Evolutionary conservation across 306 rosid species (phyloP), one percentile per base, ranked within the genome.

Genomic region (Lablab purpureus): DNA sequence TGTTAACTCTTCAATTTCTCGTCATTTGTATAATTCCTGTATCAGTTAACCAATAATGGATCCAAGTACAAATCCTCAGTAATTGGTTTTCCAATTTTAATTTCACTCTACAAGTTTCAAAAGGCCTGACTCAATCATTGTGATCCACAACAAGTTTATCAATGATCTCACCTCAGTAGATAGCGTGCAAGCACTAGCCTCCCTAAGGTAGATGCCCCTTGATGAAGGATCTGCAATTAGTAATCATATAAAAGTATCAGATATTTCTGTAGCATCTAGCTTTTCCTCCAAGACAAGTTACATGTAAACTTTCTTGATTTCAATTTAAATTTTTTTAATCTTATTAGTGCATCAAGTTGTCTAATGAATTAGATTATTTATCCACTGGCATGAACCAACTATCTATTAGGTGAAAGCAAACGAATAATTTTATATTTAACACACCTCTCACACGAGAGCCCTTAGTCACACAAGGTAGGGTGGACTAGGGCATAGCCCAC

Each of bases 181-280:
- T 69, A 91, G 90, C 60, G 11, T 88, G 74, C 91, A 93, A 85
- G 90, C 86, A 87, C 93, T 78, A 67, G 93, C 89, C 91, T 95
- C 98, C 86, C 99, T 91, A 47, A 95, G 83, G 82, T 95, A 95
- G 86, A 95, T 95, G 79, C 99, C 99, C 40, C 98, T 90, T 67
- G 91, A 82, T 46, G 83, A 84, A 74, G 96, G 93, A 84, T 73
- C 98, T 95, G 90, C 73, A 84, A 77, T 83, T 47, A 77, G 78
- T 65, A 84, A 81, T 74, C 83, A 88, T 34, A 82, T 18, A 49
- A 77, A 84, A 18, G 58, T 47, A 56, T 64, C 49, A 65, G n/a
- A 21, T 30, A 15, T 28, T 32, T 47, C n/a, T 71, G 5, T 30
- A 59, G 19, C 11, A 36, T 22, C 21, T 19, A 71, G 73, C 50